phyloP scores from a whole-genome alignment of 1,139 yeast species.

The Sporopachydermia cereana region DNA sequence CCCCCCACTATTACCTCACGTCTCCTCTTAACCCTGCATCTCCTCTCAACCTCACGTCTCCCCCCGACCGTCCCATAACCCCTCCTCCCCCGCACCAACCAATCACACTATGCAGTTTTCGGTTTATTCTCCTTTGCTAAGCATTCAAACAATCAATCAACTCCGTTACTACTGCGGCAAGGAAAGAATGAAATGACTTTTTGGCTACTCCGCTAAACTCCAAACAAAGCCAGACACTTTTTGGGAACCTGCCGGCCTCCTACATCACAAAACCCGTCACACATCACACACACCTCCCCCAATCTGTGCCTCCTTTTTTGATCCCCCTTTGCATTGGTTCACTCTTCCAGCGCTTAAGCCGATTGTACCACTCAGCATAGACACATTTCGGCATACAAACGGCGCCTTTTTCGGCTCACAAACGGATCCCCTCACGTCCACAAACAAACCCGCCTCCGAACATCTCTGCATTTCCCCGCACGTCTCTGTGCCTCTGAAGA shows the following conservation, averaged over 20 bases:
- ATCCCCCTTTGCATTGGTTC: no score
- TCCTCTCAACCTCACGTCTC: background rate
- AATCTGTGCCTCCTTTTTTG: background rate
- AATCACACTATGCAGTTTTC: conserved; percentile 6
- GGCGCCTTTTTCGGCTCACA: background rate
- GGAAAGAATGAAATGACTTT: background rate
- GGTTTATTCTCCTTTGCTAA: background rate
- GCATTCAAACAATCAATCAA: background rate
- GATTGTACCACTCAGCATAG: no score
- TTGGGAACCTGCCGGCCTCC: background rate
- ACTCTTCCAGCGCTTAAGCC: no score
- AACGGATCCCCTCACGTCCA: background rate
- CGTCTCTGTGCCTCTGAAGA: background rate
- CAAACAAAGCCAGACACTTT: no score
- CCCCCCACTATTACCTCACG: background rate
- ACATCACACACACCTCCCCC: background rate
- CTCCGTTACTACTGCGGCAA: background rate
- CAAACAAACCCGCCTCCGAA: background rate
- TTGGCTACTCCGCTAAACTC: no score
- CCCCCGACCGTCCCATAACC: background rate
- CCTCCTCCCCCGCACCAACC: background rate
- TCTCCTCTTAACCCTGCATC: background rate
- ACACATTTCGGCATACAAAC: no score
- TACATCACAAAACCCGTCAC: background rate
- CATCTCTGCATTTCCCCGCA: background rate